Evolutionary conservation across 2,329 filamentous ascomycete species (phyloP).

Genomic region (Cordyceps pruinosa): DNA sequence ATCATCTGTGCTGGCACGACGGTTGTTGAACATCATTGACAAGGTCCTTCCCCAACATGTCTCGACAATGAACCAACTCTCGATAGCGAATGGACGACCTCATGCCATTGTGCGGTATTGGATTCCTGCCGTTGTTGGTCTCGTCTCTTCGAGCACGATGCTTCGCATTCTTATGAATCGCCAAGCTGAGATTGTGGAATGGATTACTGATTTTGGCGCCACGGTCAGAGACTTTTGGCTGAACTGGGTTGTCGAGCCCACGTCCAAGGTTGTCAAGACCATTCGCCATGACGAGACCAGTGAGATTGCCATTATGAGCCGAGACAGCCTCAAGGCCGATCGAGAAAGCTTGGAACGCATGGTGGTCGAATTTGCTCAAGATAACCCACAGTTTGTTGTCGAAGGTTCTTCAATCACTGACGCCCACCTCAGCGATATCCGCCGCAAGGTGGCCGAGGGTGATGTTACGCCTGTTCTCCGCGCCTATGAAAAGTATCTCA

Average conservation of each 20-base stretch:
- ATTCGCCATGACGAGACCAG: slow-evolving; percentile 89
- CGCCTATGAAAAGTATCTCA: slow-evolving; percentile 85
- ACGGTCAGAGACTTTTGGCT: slow-evolving; percentile 87
- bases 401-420: slow-evolving; percentile 51
- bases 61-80: slow-evolving; percentile 45
- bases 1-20: slow-evolving; percentile 56
- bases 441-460: slow-evolving; percentile 76
- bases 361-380: slow-evolving; percentile 91
- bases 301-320: slow-evolving; percentile 95
- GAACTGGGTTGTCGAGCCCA: slow-evolving; percentile 91
- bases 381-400: slow-evolving; percentile 61
- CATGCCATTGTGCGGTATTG: slow-evolving; percentile 75
- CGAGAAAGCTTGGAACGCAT: slow-evolving; percentile 90
- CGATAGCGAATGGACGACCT: slow-evolving; percentile 66
- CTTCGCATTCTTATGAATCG: slow-evolving; percentile 69
- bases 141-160: slow-evolving; percentile 83
- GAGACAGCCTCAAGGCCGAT: slow-evolving; percentile 83
- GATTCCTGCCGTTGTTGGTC: slow-evolving; percentile 64
- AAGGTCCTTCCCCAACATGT: slow-evolving; percentile 62
- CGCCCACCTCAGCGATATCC: slow-evolving; percentile 64
- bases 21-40: slow-evolving; percentile 63
- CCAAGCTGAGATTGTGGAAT: slow-evolving; percentile 68
- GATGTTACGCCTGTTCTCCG: slow-evolving; percentile 87
- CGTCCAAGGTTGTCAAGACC: slow-evolving; percentile 75
- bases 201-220: slow-evolving; percentile 70